These are phyloP conservation scores for Xylariomycetidae sp. DNA, from an alignment of 2,329 filamentous ascomycete species.

Conservation along the genomic window DNA sequence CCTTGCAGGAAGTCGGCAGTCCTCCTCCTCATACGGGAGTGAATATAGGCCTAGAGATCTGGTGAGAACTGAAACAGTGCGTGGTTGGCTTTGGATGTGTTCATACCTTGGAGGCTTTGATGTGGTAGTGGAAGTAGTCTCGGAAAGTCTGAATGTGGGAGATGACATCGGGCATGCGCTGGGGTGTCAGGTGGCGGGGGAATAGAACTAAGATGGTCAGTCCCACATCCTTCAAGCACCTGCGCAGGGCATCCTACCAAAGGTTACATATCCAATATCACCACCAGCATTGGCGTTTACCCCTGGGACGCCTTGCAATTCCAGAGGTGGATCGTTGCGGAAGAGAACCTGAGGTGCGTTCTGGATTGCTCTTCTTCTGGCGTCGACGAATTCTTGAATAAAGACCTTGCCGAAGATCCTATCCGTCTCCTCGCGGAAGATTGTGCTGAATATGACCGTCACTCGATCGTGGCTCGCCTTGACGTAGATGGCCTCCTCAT, in stretches of 20 bases:
- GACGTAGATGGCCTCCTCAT: constrained; percentile 98
- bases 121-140: constrained; percentile 99
- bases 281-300: constrained; percentile 70
- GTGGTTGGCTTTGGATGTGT: no score
- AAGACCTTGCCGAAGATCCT: constrained; percentile 97
- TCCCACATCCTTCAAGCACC: background rate
- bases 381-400: constrained; percentile 97
- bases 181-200: constrained; percentile 85
- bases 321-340: constrained; percentile 87
- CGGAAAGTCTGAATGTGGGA: constrained; percentile 99
- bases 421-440: constrained; percentile 97
- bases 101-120: constrained; percentile 93
- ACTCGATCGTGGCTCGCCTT: constrained; percentile 97
- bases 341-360: constrained; percentile 98
- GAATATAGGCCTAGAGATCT: constrained; percentile 87
- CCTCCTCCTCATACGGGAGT: constrained; percentile 94
- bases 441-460: constrained; percentile 97
- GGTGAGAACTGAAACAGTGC: no score
- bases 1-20: constrained; percentile 98
- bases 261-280: constrained; percentile 96
- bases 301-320: constrained; percentile 83
- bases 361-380: constrained; percentile 88
- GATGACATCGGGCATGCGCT: constrained; percentile 90
- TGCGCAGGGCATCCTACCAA: constrained; percentile 58
- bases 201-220: constrained; percentile 67